Evolutionary conservation across 257 asterid genomes (phyloP), one percentile per base, ranked within the genome.

Genomic region (Fraxinus quadrangulata): DNA sequence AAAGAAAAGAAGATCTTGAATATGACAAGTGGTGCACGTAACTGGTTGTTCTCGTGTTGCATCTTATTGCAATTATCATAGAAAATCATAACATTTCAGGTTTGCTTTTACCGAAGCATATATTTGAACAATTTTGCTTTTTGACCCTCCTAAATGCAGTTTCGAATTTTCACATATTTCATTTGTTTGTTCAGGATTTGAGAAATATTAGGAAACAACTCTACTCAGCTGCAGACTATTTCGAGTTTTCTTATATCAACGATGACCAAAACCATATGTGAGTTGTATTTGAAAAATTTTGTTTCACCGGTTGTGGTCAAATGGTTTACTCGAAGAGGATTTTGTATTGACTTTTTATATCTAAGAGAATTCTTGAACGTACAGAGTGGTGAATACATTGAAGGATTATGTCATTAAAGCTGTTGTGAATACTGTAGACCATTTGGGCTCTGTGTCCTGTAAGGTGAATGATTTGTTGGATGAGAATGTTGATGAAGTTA

Each of bases 181-280:
- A 12, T 71, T 31, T 54, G 8, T 84, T 69, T 82, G 59, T 78
- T 63, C 80, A 96, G 99, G 98, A 96, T 85, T 87, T 96, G 91
- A 93, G 85, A 91, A 92, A 92, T 83, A 90, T 96, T 75, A 88
- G 98, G 84, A 88, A 88, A 76, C 98, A 96, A 71, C 87, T 96
- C 67, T 96, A 96, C 88, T 87, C 98, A 3, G 99, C 99, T 79
- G 99, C 99, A 39, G 99, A 96, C 31, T 96, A 90, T 84, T 96
- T 96, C 61, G 98, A 96, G 90, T 73, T 89, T 69, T 86, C 98
- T 71, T 93, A 88, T 84, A 78, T 82, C 24, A 93, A 90, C 19
- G 97, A 96, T 70, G 94, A 93, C 81, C 94, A 93, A 82, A 92
- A 88, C 76, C 85, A 87, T n/a, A 70, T 78, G 99, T 96, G 90